Conservation (phyloP, 1,139 yeast genomes). For the Trichomonascaceae sp. region DNA sequence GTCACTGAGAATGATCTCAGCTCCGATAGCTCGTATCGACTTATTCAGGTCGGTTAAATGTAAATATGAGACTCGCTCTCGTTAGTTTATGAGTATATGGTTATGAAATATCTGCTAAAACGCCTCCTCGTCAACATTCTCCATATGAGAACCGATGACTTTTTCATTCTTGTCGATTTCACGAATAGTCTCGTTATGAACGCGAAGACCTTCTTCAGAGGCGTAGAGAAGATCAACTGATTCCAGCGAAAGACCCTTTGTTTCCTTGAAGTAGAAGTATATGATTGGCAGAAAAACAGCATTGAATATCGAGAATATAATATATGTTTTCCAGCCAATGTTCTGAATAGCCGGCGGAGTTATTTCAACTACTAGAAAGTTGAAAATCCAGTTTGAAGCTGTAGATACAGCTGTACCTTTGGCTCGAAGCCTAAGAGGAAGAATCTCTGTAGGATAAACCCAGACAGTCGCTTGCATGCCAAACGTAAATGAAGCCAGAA, state of each 20-base stretch:
- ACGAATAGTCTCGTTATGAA: slow-evolving; percentile 12
- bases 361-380: slow-evolving; percentile 63
- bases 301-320: slow-evolving; percentile 34
- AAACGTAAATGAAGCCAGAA: slow-evolving; percentile 22
- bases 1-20: slow-evolving; percentile 14
- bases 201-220: slow-evolving; percentile 11
- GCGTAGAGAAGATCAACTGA: slow-evolving; percentile 40
- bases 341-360: slow-evolving; percentile 41
- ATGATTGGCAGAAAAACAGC: slow-evolving; percentile 56
- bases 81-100: background rate
- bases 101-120: too few relatives aligned
- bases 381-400: slow-evolving; percentile 72
- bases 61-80: too few relatives aligned
- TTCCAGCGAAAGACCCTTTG: slow-evolving; percentile 36
- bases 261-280: slow-evolving; percentile 41
- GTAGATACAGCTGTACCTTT: slow-evolving; percentile 67
- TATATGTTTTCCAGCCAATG: slow-evolving; percentile 40
- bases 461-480: slow-evolving; percentile 34
- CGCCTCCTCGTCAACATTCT: background rate
- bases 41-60: slow-evolving; percentile 15
- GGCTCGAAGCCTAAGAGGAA: slow-evolving; percentile 64
- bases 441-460: slow-evolving; percentile 70
- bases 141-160: background rate
- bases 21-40: slow-evolving; percentile 7
- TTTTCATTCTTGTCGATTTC: background rate